Conservation (phyloP, 495 filamentous ascomycete species). For the Aspergillus homomorphus region DNA sequence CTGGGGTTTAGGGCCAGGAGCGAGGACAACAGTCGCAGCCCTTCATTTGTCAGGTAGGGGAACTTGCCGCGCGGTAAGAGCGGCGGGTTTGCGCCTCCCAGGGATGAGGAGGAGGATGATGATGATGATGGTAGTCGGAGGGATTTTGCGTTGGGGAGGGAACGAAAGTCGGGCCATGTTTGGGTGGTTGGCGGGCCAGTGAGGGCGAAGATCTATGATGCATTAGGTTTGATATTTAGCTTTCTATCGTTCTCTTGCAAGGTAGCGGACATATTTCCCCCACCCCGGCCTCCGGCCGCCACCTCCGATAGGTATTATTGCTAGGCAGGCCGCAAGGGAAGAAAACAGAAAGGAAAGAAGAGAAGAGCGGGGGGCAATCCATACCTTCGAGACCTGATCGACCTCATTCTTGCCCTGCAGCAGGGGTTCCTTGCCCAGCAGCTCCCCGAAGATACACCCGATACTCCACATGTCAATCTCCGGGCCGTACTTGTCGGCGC, state of each 20-base stretch:
- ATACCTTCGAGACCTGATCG: constrained; percentile 67
- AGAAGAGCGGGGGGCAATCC: background rate
- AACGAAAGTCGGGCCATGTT: constrained; percentile 81
- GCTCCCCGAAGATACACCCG: constrained; percentile 94
- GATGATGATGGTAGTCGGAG: constrained; percentile 67
- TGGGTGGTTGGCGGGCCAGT: constrained; percentile 87
- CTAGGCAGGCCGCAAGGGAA: too few relatives aligned
- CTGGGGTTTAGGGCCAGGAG: constrained; percentile 76
- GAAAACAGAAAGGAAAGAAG: background rate
- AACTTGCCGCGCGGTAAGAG: constrained; percentile 65
- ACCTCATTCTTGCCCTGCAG: constrained; percentile 94
- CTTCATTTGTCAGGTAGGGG: constrained; percentile 74
- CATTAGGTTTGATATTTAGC: constrained; percentile 19
- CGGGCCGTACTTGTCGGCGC: constrained; percentile 68
- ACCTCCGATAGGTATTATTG: too few relatives aligned
- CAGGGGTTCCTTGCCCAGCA: constrained; percentile 77
- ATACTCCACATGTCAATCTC: constrained; percentile 94
- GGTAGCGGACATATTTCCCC: too few relatives aligned
- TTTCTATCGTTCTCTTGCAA: too few relatives aligned
- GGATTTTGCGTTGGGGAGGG: constrained; percentile 83
- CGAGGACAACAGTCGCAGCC: constrained; percentile 61
- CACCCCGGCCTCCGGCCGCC: too few relatives aligned
- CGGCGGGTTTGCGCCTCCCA: constrained; percentile 21
- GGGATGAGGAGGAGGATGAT: constrained; percentile 31
- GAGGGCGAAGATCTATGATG: constrained; percentile 71